Base-by-base conservation (phyloP, 2,329 filamentous ascomycete species). In the Ilyonectria mors-panacis region DNA sequence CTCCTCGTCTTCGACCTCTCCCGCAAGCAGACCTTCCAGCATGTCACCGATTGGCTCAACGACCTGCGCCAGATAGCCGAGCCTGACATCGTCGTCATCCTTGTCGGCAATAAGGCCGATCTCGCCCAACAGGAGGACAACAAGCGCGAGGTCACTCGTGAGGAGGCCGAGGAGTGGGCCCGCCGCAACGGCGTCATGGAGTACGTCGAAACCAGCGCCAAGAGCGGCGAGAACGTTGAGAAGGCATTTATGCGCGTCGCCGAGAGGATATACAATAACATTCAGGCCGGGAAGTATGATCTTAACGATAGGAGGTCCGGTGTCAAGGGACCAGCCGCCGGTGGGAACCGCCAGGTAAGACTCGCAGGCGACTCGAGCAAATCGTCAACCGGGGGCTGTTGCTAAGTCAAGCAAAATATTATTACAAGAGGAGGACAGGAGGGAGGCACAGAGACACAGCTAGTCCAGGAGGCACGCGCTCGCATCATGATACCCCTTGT, bases 101-200 rank as follows among this genome's bases (percentile, higher is more conserved):
- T 99, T 6, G 96, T 99, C 6, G 96, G 96, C 47, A 99, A 99
- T 84, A 99, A 99, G 82, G 90, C 90, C 37, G 96, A 99, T 82
- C 85, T 98, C 47, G 90, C 93, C 0, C 84, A 85, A 55, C 75
- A 76, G 56, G 79, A 77, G 10, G 75, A 86, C 57, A 93, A 92
- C 76, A 89, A 91, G 82, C 88, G 95, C 63, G 92, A 97, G 78
- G 94, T 98, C 28, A 93, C 92, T 1, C 85, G 85, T 59, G 87
- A 92, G 72, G 95, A 98, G 82, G 96, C 96, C 3, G 91, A 95
- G 77, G 93, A 93, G 66, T 99, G 96, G 96, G 97, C 94, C 68
- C 87, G 86, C 67, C 84, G 87, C 72, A 98, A 98, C 81, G 93
- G 93, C 65, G 91, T 98, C 28, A 89, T 97, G 78, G 91, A 95